Evolutionary conservation across 306 rosid species (phyloP).

Genomic region (Acacia melanoxylon): DNA sequence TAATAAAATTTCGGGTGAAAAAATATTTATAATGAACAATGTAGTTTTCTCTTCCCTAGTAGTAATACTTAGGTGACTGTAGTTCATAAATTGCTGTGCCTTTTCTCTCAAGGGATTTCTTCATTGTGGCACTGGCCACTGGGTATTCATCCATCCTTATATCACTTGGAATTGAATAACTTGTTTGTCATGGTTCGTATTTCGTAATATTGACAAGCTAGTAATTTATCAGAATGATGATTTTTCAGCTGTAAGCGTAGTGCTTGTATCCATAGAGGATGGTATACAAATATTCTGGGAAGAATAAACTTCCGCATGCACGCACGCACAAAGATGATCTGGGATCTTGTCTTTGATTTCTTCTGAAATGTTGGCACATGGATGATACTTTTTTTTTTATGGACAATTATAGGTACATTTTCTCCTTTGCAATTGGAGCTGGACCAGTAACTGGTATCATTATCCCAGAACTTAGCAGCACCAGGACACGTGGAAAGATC

Average conservation of each 20-base stretch:
- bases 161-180: conserved; percentile 9
- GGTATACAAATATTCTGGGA: neutral
- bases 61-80: neutral
- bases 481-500: conserved; percentile 80
- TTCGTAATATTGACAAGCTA: neutral
- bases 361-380: neutral
- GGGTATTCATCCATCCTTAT: neutral
- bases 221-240: neutral
- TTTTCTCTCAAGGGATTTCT: neutral
- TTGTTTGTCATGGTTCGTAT: neutral
- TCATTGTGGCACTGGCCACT: too few species aligned
- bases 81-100: neutral
- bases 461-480: conserved; percentile 90
- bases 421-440: conserved; percentile 83
- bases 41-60: neutral
- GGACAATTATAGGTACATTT: conserved; percentile 66
- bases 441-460: conserved; percentile 90
- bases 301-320: too few species aligned
- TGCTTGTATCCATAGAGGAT: conserved; percentile 3
- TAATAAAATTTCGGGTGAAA: conserved; percentile 3
- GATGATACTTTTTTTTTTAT: conserved; percentile 17
- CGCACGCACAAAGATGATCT: neutral
- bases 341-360: conserved; percentile 1
- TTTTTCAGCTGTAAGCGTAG: neutral
- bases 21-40: neutral